These are phyloP conservation scores for Stemphylium beticola DNA, from an alignment of 2,329 filamentous ascomycete species.

Conservation along the genomic window DNA sequence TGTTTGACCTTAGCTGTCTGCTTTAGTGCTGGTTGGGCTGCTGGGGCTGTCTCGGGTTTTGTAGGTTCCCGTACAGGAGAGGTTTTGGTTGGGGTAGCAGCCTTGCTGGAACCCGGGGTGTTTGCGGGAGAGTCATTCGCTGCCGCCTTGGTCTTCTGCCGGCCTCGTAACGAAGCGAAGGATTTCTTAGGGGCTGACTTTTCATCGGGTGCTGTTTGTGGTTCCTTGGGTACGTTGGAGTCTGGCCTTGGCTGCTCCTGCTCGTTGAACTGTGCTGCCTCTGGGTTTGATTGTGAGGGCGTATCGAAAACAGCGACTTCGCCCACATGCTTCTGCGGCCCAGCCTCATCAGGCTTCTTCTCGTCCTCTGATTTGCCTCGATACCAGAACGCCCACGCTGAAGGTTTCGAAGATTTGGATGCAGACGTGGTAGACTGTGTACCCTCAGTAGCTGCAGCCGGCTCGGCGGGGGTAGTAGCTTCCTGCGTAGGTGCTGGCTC, in stretches of 20 bases:
- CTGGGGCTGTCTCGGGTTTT: slow-evolving; percentile 32
- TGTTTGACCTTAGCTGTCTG: slow-evolving; percentile 30
- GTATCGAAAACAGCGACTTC: slow-evolving; percentile 59
- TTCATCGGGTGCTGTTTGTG: slow-evolving; percentile 22
- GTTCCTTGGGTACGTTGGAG: slow-evolving; percentile 25
- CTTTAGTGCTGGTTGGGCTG: slow-evolving; percentile 37
- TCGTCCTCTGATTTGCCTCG: slow-evolving; percentile 60
- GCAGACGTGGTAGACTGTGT: slow-evolving; percentile 10
- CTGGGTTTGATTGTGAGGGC: slow-evolving; percentile 57
- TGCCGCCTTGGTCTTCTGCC: slow-evolving; percentile 32
- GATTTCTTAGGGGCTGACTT: slow-evolving; percentile 35
- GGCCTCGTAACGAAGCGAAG: slow-evolving; percentile 40
- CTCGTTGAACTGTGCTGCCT: slow-evolving; percentile 60
- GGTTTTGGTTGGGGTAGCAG: slow-evolving; percentile 36
- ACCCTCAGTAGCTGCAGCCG: slow-evolving; percentile 15
- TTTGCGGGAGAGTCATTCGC: slow-evolving; percentile 25
- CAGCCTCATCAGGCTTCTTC: slow-evolving; percentile 62
- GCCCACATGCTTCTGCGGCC: slow-evolving; percentile 61
- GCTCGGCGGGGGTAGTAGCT: slow-evolving; percentile 2
- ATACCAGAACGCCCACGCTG: slow-evolving; percentile 85
- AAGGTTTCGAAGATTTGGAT: slow-evolving; percentile 56
- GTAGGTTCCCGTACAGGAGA: slow-evolving; percentile 36
- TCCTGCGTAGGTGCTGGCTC: slow-evolving; percentile 9
- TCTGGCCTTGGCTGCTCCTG: slow-evolving; percentile 34
- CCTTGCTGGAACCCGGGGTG: slow-evolving; percentile 48